Conservation (phyloP, 495 filamentous ascomycete genomes). For the Pyrenula massariospora region DNA sequence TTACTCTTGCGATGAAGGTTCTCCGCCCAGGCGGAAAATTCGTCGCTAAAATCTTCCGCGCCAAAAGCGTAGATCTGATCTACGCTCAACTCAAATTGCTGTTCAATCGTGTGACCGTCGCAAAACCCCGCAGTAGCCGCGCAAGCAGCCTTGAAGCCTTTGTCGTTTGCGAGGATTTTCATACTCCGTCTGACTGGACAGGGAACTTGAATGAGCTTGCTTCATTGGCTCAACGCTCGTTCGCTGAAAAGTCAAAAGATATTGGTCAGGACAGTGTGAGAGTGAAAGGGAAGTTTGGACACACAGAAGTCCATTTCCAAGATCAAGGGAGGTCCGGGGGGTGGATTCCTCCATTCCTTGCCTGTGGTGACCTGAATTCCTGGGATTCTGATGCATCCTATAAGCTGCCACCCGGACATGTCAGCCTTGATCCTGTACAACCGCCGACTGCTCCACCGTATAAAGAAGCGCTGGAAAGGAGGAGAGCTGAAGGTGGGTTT, state of each 20-base stretch:
- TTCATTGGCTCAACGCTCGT: neutral
- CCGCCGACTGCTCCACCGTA: slow-evolving; percentile 95
- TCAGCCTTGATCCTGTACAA: slow-evolving; percentile 85
- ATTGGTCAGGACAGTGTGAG: neutral
- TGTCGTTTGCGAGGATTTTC: slow-evolving; percentile 85
- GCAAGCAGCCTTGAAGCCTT: slow-evolving; percentile 96
- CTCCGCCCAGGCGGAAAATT: slow-evolving; percentile 89
- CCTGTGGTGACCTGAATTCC: slow-evolving; percentile 88
- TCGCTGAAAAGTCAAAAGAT: neutral
- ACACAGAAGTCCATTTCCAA: slow-evolving; percentile 49
- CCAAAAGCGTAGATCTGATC: slow-evolving; percentile 81
- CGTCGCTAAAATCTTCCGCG: slow-evolving; percentile 94
- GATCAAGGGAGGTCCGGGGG: slow-evolving; percentile 24
- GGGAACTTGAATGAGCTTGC: slow-evolving; percentile 16
- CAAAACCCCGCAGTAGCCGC: slow-evolving; percentile 83
- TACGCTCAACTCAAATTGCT: slow-evolving; percentile 87
- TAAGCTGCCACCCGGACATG: slow-evolving; percentile 61
- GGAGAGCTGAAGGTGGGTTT: slow-evolving; percentile 61
- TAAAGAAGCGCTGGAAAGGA: slow-evolving; percentile 75
- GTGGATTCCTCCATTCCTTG: slow-evolving; percentile 93
- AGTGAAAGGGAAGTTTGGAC: slow-evolving; percentile 38
- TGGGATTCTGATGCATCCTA: slow-evolving; percentile 95
- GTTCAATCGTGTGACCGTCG: slow-evolving; percentile 76
- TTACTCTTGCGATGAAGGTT: slow-evolving; percentile 85
- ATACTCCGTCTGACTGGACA: slow-evolving; percentile 29